These are phyloP conservation scores for Gaeumannomyces tritici DNA, from an alignment of 2,329 filamentous ascomycete genomes.

Conservation along the genomic window DNA sequence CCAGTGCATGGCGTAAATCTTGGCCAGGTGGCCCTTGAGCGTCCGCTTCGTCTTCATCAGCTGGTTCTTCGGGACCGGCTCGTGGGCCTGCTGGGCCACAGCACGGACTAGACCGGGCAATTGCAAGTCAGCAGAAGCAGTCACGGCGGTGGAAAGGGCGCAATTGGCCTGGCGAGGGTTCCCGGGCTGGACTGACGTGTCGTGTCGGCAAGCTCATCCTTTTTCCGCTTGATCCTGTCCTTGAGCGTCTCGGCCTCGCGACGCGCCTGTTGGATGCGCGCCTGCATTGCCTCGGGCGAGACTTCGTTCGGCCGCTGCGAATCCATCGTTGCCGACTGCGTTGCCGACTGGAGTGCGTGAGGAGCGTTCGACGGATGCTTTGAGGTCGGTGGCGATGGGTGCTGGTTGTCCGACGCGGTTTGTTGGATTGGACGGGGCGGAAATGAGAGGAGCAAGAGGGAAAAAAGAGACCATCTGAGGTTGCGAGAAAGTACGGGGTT, in stretches of 20 bases:
- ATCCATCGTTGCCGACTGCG: constrained; percentile 37
- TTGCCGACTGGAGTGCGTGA: constrained; percentile 11
- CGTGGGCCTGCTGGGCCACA: constrained; percentile 86
- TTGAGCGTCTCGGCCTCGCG: constrained; percentile 97
- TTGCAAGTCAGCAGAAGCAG: constrained; percentile 10
- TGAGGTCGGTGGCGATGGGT: constrained; percentile 11
- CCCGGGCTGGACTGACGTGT: constrained; percentile 64
- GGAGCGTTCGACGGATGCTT: constrained; percentile 1
- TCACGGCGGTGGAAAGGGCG: background rate
- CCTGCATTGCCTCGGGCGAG: constrained; percentile 76
- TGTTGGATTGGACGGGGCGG: constrained; percentile 1
- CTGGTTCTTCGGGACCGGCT: constrained; percentile 79
- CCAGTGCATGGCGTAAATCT: constrained; percentile 99
- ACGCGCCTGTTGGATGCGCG: constrained; percentile 82
- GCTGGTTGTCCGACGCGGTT: constrained; percentile 1
- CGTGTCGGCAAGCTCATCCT: constrained; percentile 97
- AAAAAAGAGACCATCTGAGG: constrained; percentile 2
- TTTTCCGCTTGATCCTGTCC: constrained; percentile 98
- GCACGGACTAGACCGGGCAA: constrained; percentile 61
- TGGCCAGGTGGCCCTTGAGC: constrained; percentile 93
- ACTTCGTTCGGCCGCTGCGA: constrained; percentile 50
- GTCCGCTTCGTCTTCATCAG: constrained; percentile 97
- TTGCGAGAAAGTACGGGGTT: background rate
- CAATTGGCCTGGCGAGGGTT: constrained; percentile 4
- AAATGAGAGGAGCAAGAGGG: constrained; percentile 2